Evolutionary conservation across 2,329 filamentous ascomycete genomes (phyloP), one percentile per base, ranked within the genome.

Genomic region (Paramyrothecium sp.): DNA sequence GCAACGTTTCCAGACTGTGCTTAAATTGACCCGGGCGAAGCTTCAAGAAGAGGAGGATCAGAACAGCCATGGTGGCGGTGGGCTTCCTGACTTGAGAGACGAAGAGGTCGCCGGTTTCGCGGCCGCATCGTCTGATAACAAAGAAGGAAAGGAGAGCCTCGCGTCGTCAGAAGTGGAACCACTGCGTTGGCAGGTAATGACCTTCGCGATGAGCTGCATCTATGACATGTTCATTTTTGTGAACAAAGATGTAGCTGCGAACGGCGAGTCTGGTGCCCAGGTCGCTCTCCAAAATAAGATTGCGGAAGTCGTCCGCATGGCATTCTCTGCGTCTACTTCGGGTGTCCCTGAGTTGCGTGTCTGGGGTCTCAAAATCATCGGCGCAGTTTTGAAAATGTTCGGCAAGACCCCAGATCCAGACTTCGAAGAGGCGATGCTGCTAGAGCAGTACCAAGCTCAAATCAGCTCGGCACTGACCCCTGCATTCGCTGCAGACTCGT

Each of bases 371-470:
- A 93, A 93, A 71, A 96, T 99, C 55, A 92, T 99, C 56, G 93
- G 96, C 59, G 91, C 93, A 57, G 87, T 98, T 11, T 79, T 99
- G 53, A 96, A 93, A 79, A 92, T 97, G 81, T 99, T 99, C 76
- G 95, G 95, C 55, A 94, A 92, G 69, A 92, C 91, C 2, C 91
- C 94, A 2, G 95, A 99, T 74, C 96, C 95, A 0, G 95, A 99
- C 71, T 99, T 99, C 69, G 86, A 94, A n/a, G 95, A 99, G 74
- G 95, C 91, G 1, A 96, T 96, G 75, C 81, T 99, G 17, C 82
- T 99, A 3, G 96, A 99, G 72, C 95, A 99, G 73, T 99, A 99
- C 68, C 96, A 99, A 74, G 95, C 95, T 5, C 95, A 99, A 70
- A 99, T 99, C 69, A 93, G 93, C 67, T 98, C 95, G 19, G 95